Conservation (phyloP, 176 grass and related monocot genomes). For the Aegilops speltoides region DNA sequence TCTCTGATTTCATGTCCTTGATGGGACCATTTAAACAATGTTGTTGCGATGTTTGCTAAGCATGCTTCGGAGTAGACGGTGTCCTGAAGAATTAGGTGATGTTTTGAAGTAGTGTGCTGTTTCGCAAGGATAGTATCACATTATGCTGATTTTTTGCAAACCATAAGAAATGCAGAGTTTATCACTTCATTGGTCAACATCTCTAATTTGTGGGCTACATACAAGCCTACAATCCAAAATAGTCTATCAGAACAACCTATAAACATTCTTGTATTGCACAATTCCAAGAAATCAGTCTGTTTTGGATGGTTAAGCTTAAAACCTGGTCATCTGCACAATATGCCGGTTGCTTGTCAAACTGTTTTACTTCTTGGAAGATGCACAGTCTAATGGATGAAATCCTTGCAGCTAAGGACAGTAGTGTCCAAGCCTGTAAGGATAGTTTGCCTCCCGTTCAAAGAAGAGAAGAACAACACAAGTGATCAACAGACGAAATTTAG, state of each 20-base stretch:
- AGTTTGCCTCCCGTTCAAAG: not conserved
- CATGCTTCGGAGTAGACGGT: not conserved
- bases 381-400: too few species aligned
- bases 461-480: not conserved
- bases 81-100: not conserved
- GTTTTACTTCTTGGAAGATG: too few species aligned
- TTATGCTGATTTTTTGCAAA: not conserved
- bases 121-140: not conserved
- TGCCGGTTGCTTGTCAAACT: too few species aligned
- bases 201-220: not conserved
- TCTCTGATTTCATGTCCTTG: too few species aligned
- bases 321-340: not conserved
- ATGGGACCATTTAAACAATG: too few species aligned
- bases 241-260: not conserved
- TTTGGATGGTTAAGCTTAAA: not conserved
- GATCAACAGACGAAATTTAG: conserved; percentile 7
- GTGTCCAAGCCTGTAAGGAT: too few species aligned
- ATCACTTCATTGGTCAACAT: not conserved
- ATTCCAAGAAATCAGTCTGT: not conserved
- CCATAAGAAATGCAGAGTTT: too few species aligned
- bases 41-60: too few species aligned
- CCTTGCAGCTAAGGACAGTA: too few species aligned
- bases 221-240: not conserved
- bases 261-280: not conserved
- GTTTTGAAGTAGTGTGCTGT: not conserved